A percentile compares a stretch with the other conserved stretches of the same genome.
Evolutionary conservation across 1,284 basidiomycete species (phyloP).

Genomic region (Sporisorium scitamineum): DNA sequence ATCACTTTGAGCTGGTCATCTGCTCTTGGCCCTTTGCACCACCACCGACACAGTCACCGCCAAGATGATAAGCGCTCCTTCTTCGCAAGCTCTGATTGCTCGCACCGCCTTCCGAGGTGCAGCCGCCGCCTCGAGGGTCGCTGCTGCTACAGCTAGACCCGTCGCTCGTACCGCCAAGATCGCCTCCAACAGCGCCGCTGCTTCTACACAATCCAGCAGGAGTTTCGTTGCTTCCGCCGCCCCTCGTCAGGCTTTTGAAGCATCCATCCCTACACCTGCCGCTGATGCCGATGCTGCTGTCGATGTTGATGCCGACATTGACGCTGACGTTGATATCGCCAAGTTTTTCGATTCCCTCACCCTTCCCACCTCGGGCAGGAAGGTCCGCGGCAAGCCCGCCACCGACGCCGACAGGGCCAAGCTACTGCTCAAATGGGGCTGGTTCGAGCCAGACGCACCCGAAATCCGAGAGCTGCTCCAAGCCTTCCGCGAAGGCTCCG

Average conservation of each 20-base stretch:
- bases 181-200: constrained; percentile 4
- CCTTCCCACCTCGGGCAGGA: constrained; percentile 17
- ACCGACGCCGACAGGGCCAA: constrained; percentile 30
- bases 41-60: background rate
- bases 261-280: background rate
- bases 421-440: constrained; percentile 40
- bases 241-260: constrained; percentile 8
- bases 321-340: background rate
- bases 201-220: constrained; percentile 14
- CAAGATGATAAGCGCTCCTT: constrained; percentile 29
- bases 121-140: constrained; percentile 1
- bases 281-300: background rate
- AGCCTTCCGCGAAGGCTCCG: background rate
- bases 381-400: constrained; percentile 17
- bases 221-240: constrained; percentile 14
- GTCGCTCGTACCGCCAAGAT: constrained; percentile 11
- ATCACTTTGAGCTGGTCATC: background rate
- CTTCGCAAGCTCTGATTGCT: constrained; percentile 26
- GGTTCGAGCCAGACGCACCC: constrained; percentile 19
- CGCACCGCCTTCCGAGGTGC: constrained; percentile 27
- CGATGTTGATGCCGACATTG: background rate
- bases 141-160: background rate
- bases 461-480: background rate
- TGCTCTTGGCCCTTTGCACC: background rate
- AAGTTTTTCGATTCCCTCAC: background rate